Base-by-base conservation (phyloP, 1,139 yeast genomes). In the Suhomyces bokatorum region DNA sequence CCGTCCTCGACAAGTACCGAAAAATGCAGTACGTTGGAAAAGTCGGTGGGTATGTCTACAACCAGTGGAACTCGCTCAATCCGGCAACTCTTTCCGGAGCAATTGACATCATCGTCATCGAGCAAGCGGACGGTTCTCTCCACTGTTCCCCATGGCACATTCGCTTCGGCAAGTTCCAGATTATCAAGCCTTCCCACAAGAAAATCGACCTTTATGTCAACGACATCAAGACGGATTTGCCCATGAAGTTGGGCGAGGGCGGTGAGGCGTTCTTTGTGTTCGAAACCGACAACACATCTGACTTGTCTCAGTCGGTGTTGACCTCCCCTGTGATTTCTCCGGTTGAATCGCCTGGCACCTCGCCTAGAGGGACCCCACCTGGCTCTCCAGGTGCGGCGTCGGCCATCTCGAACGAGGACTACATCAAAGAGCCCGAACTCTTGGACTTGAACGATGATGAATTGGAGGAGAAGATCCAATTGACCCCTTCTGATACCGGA, bases 251-350 rank as follows among this genome's bases (percentile, higher is more conserved):
- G 40, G 96, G 97, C 11, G 99, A 93, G 50, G 97, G 96, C 3
- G 99, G 99, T 22, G 99, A 93, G 64, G 99, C 98, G 0, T 91
- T 90, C 63, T 93, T 93, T 61, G 99, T 93, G 39, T 91, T 93
- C 68, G 97, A 91, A 59, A 87, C 97, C 2, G 78, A 78, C 33
- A 75, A 77, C 44, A 63, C 66, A 22, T 77, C 73, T 13, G 56
- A 63, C 28, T 85, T 91, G 14, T 96, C 97, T 1, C 74, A 77
- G 46, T 86, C 88, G 51, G 77, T 89, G 49, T 78, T 89, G 53
- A 90, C 99, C 0, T 89, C 97, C 0, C 99, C 99, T 0, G 96
- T 93, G 33, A 70, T 89, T 24, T 87, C 96, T 32, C 96, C 97
- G 0, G 70, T 80, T 1, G 75, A 81, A 16, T 86, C 95, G 5